A percentile compares a stretch with the other conserved stretches of the same genome.
These are phyloP conservation scores for Trichosporon faecale DNA, from an alignment of 1,284 basidiomycete genomes.

Conservation along the genomic window DNA sequence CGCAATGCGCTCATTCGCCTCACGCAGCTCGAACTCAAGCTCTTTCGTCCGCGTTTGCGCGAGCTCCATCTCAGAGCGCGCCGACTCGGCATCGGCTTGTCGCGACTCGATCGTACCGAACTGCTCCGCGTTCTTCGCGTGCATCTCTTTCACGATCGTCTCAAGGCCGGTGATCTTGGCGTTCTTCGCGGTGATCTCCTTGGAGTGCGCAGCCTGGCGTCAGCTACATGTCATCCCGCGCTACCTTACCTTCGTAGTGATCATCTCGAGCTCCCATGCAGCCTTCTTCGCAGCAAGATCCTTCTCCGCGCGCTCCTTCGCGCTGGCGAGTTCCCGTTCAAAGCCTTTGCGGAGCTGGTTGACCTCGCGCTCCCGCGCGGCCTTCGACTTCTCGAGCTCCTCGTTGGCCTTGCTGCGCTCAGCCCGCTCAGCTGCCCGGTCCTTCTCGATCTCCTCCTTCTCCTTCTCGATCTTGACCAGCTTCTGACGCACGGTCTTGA, in stretches of 20 bases:
- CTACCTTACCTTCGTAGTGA: slow-evolving; percentile 66
- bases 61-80: slow-evolving; percentile 67
- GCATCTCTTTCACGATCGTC: slow-evolving; percentile 63
- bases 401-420: slow-evolving; percentile 57
- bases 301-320: slow-evolving; percentile 67
- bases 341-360: slow-evolving; percentile 66
- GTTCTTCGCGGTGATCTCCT: slow-evolving; percentile 64
- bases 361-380: slow-evolving; percentile 69
- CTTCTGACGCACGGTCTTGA: slow-evolving; percentile 90
- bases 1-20: slow-evolving; percentile 66
- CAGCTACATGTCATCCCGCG: neutral
- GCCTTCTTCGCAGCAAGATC: slow-evolving; percentile 64
- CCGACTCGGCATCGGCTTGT: slow-evolving; percentile 81
- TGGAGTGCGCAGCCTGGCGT: slow-evolving; percentile 63
- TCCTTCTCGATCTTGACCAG: slow-evolving; percentile 89
- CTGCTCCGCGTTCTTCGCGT: slow-evolving; percentile 67
- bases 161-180: slow-evolving; percentile 69
- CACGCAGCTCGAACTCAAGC: slow-evolving; percentile 76
- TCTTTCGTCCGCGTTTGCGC: slow-evolving; percentile 75
- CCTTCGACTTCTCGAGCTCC: slow-evolving; percentile 52
- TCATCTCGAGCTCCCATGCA: slow-evolving; percentile 72
- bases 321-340: slow-evolving; percentile 65
- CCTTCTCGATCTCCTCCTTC: slow-evolving; percentile 64
- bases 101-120: slow-evolving; percentile 80
- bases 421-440: slow-evolving; percentile 62